Evolutionary conservation across 768 basidiomycete genomes (phyloP).

Genomic region (Phlegmacium glaucopus): DNA sequence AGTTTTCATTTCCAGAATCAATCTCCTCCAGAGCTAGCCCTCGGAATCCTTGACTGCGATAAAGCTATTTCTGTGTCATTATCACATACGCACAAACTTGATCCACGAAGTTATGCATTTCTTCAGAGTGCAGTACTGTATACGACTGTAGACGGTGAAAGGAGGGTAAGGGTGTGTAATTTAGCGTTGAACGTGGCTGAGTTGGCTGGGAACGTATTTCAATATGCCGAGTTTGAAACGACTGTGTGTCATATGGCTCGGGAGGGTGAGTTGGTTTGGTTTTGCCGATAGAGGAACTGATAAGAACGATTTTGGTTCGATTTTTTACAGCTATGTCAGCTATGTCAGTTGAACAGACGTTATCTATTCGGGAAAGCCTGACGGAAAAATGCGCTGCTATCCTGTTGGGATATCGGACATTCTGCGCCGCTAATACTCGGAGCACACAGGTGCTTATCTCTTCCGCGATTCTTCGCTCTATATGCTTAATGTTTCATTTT

Average conservation of each 20-base stretch:
- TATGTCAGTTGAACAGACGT: conserved; percentile 56
- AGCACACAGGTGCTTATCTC: conserved; percentile 67
- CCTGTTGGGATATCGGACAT: conserved; percentile 80
- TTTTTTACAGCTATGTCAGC: conserved; percentile 60
- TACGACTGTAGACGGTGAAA: conserved; percentile 71
- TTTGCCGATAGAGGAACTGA: not conserved
- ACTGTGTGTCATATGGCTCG: conserved; percentile 71
- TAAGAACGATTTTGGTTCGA: not conserved
- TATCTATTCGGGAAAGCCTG: conserved; percentile 78
- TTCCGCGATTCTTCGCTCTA: conserved; percentile 20
- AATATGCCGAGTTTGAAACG: conserved; percentile 87
- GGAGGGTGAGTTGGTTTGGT: conserved; percentile 53
- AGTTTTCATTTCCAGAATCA: no score
- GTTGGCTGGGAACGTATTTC: conserved; percentile 89
- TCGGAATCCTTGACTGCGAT: conserved; percentile 37
- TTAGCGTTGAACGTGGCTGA: conserved; percentile 78
- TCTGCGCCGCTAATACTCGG: conserved; percentile 80
- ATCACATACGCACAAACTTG: conserved; percentile 65
- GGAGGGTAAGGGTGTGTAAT: conserved; percentile 84
- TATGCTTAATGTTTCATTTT: not conserved
- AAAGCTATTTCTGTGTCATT: conserved; percentile 75
- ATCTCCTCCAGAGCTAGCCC: no score
- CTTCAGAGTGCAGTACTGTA: conserved; percentile 89
- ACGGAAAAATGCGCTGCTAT: conserved; percentile 82
- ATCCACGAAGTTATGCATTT: conserved; percentile 69